Evolutionary conservation across 306 rosid species (phyloP).

Genomic region (Vachellia pachyceras): DNA sequence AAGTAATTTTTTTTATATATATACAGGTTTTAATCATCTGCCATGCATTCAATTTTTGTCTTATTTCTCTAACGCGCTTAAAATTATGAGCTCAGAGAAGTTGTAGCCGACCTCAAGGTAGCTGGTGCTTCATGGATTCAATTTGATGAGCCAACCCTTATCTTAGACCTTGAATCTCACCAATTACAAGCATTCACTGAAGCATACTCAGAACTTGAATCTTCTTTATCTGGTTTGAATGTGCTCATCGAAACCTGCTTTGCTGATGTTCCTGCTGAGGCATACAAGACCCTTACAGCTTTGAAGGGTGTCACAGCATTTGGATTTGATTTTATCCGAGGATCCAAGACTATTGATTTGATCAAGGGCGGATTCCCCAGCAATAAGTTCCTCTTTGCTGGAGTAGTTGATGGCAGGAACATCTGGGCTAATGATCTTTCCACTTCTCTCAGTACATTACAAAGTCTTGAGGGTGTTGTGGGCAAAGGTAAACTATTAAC

Average conservation of each 20-base stretch:
- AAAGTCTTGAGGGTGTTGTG: slow-evolving; percentile 69
- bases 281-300: slow-evolving; percentile 77
- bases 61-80: slow-evolving; percentile 28
- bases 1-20: slow-evolving; percentile 54
- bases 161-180: slow-evolving; percentile 81
- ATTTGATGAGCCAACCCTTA: slow-evolving; percentile 90
- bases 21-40: slow-evolving; percentile 7
- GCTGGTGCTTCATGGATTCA: slow-evolving; percentile 93
- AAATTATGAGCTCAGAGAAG: slow-evolving; percentile 66
- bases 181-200: slow-evolving; percentile 74
- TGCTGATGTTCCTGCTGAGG: slow-evolving; percentile 82
- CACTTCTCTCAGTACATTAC: slow-evolving; percentile 63
- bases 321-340: slow-evolving; percentile 92
- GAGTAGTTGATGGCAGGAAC: slow-evolving; percentile 95
- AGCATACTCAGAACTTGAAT: slow-evolving; percentile 73
- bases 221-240: slow-evolving; percentile 69
- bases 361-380: slow-evolving; percentile 76
- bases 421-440: slow-evolving; percentile 93
- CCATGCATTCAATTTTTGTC: background rate
- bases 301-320: slow-evolving; percentile 77
- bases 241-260: slow-evolving; percentile 87
- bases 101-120: slow-evolving; percentile 83
- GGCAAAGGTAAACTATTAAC: slow-evolving; percentile 71
- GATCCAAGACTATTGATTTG: slow-evolving; percentile 70
- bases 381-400: slow-evolving; percentile 83